Percentiles rank a stretch among this genome's conserved stretches.
phyloP scores from a whole-genome alignment of 2,329 filamentous ascomycete species.

The Pseudopyricularia javanii region DNA sequence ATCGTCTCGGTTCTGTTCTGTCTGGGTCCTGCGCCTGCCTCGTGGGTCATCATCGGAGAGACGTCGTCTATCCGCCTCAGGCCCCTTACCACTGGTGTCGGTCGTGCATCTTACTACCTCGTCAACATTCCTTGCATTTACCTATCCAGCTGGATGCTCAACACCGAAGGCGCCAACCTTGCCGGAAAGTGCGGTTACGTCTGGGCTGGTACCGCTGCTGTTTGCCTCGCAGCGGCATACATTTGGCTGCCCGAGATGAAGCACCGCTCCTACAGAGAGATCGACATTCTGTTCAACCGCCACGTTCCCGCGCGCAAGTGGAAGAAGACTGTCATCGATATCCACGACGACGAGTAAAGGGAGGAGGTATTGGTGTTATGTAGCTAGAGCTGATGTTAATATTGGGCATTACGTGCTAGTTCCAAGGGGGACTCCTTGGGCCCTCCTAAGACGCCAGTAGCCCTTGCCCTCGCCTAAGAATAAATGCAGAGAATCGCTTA shows the following conservation, averaged over 20 bases:
- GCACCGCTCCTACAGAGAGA: conserved; percentile 39
- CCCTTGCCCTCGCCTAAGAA: no score
- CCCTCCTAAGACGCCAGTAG: no score
- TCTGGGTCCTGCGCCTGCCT: conserved; percentile 28
- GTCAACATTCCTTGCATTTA: conserved; percentile 12
- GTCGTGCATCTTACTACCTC: conserved; percentile 16
- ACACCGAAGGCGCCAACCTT: conserved; percentile 23
- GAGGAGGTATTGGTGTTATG: no score
- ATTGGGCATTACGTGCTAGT: no score
- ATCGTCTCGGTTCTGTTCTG: conserved; percentile 40
- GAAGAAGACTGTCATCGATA: conserved; percentile 41
- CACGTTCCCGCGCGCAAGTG: conserved; percentile 25
- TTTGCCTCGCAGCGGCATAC: conserved; percentile 4
- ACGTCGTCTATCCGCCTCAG: conserved; percentile 20
- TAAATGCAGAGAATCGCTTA: no score
- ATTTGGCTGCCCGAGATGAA: conserved; percentile 19
- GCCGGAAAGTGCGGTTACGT: conserved; percentile 5
- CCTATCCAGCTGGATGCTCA: conserved; percentile 21
- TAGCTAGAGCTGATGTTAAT: no score
- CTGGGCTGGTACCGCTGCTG: conserved; percentile 1
- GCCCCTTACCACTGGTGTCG: conserved; percentile 20
- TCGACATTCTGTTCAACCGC: conserved; percentile 41
- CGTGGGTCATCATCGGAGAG: conserved; percentile 24
- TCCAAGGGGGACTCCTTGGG: no score
- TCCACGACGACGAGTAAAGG: conserved; percentile 50